Evolutionary conservation across 2,329 filamentous ascomycete species (phyloP).

Genomic region (Exophiala sp.): DNA sequence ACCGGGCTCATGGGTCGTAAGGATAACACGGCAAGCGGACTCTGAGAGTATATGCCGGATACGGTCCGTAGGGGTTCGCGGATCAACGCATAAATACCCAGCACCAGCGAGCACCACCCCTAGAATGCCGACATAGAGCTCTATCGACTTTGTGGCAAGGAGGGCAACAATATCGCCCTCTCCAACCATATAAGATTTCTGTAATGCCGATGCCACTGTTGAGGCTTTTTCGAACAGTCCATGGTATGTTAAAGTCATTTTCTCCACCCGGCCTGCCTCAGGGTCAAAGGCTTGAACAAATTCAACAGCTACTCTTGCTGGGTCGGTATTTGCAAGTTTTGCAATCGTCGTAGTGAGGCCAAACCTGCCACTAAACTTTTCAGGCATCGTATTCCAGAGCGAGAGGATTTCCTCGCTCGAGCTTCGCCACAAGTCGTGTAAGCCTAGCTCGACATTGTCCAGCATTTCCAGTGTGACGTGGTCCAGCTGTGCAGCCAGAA

Average conservation of each 20-base stretch:
- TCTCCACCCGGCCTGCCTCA: conserved; percentile 29
- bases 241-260: conserved; percentile 54
- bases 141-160: conserved; percentile 67
- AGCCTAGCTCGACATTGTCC: conserved; percentile 31
- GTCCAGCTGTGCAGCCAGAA: conserved; percentile 59
- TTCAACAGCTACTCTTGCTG: conserved; percentile 56
- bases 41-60: conserved; percentile 58
- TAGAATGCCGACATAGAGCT: conserved; percentile 68
- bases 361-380: conserved; percentile 33
- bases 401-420: conserved; percentile 40
- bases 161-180: conserved; percentile 62
- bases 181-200: conserved; percentile 39
- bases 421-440: conserved; percentile 24
- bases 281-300: conserved; percentile 52
- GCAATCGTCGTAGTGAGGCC: conserved; percentile 54
- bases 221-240: conserved; percentile 62
- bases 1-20: not conserved
- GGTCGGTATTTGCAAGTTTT: conserved; percentile 42
- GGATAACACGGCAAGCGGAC: conserved; percentile 36
- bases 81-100: conserved; percentile 73
- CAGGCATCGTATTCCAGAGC: conserved; percentile 42
- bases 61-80: conserved; percentile 60
- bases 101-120: conserved; percentile 68
- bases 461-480: conserved; percentile 45
- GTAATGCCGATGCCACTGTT: conserved; percentile 54